Base-by-base conservation (phyloP, 192 early-diverging fungal genomes). In the Backusella westeae region DNA sequence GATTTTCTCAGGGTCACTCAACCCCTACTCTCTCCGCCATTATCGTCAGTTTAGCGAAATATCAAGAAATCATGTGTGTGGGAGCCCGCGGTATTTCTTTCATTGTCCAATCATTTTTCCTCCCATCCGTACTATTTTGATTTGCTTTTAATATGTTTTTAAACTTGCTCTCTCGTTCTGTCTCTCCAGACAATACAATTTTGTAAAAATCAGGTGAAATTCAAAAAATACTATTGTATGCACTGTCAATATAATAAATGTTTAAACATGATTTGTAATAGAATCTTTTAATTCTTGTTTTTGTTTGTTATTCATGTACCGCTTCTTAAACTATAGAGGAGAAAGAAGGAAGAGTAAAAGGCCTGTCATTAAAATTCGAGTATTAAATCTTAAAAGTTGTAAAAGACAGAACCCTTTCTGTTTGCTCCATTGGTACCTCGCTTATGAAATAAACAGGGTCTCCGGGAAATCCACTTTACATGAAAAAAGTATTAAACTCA, bases 1-100 rank as follows among this genome's bases (percentile, higher is more conserved):
- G 49, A 74, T 74, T 39, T 74, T 74, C 72, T 74, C 72, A 74
- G 72, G 72, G 72, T 56, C 56, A 72, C 46, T 36, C 44, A 72
- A 72, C 49, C 44, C 44, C 44, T 52, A 49, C 34, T 53, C 34
- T 53, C 36, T 74, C 72, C 36, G 49, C 72, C 23, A 36, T 10
- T n/a, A 12, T 74, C 19, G 72, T 74, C 10, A 74, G 34, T 36
- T 74, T 74, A 74, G 72, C 15, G 19, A 56, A 26, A 36, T 38
- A 23, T 23, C 34, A 63, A 29, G 52, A 63, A 63, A 63, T 41
- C 71, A 72, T 59, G 36, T 63, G 72, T 74, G 56, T 65, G 52
- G 56, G 56, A 74, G 49, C 56, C 72, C 53, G 72, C 72, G 56
- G 56, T 74, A 59, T 63, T 63, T 69, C 34, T 34, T 59, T 14